Conservation (phyloP, 345 rosid species). For the Pugionium dolabratum region DNA sequence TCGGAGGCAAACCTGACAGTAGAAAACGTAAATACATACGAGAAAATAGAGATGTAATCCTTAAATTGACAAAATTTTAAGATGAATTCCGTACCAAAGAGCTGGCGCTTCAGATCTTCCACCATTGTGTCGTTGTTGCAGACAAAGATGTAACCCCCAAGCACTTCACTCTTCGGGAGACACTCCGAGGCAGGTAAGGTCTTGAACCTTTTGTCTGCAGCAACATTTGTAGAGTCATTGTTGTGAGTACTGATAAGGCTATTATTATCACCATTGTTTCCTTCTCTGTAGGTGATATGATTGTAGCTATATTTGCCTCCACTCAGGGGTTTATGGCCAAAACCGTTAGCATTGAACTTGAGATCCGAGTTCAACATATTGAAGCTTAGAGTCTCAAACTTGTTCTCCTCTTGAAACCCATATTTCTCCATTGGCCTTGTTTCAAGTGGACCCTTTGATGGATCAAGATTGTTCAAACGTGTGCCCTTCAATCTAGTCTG, state of each 20-base stretch:
- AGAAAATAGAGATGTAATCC: neutral
- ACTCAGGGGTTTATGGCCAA: conserved; percentile 58
- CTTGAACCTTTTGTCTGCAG: conserved; percentile 47
- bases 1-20: conserved; percentile 72
- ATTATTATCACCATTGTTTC: conserved; percentile 42
- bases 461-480: conserved; percentile 78
- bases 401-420: conserved; percentile 79
- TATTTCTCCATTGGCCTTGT: conserved; percentile 60
- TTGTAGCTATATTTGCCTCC: conserved; percentile 61
- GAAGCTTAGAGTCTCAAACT: conserved; percentile 52
- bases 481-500: conserved; percentile 73
- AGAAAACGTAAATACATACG: neutral
- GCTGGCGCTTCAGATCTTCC: conserved; percentile 87
- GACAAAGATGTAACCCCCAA: conserved; percentile 92
- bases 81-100: conserved; percentile 61
- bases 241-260: conserved; percentile 44
- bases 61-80: neutral
- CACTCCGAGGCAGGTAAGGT: conserved; percentile 91
- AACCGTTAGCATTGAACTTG: conserved; percentile 59
- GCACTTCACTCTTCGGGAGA: conserved; percentile 86
- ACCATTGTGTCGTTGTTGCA: conserved; percentile 98
- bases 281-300: conserved; percentile 51
- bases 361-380: conserved; percentile 74
- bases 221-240: conserved; percentile 46
- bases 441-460: conserved; percentile 64